phyloP scores from a whole-genome alignment of 495 filamentous ascomycete species.

The Aspergillus heteromorphus region DNA sequence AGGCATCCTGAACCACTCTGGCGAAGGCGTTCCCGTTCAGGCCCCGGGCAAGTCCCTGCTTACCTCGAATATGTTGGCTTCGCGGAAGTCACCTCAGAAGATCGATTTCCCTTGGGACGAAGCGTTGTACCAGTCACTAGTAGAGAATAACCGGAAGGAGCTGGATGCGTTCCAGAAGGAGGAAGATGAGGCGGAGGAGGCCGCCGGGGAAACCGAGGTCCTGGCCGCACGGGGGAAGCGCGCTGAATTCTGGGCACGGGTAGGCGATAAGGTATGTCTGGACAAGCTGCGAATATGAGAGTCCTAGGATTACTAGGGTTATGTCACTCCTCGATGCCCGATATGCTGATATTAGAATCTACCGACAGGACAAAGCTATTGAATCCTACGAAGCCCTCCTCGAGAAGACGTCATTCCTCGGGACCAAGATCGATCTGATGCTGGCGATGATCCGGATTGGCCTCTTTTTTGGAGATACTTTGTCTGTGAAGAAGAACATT shows the following conservation, averaged over 20 bases:
- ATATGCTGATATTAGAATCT: constrained; percentile 13
- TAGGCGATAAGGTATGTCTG: constrained; percentile 83
- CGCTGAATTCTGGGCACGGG: constrained; percentile 89
- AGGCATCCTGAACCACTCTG: constrained; percentile 75
- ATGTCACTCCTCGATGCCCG: background rate
- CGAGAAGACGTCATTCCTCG: constrained; percentile 88
- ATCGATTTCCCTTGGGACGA: constrained; percentile 86
- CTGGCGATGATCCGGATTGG: constrained; percentile 93
- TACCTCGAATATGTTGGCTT: constrained; percentile 63
- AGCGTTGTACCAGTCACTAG: constrained; percentile 73
- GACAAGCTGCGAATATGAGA: background rate
- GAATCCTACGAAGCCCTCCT: constrained; percentile 85
- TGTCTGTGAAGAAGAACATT: constrained; percentile 86
- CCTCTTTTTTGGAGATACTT: constrained; percentile 89
- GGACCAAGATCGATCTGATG: constrained; percentile 94
- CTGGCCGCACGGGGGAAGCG: constrained; percentile 87
- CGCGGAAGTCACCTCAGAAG: constrained; percentile 52
- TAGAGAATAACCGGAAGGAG: constrained; percentile 85
- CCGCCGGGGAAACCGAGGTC: constrained; percentile 92
- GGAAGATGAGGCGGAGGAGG: constrained; percentile 88
- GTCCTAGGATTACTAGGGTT: background rate
- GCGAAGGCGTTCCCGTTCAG: constrained; percentile 63
- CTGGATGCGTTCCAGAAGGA: constrained; percentile 90
- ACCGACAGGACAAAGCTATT: constrained; percentile 81
- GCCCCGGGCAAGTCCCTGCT: constrained; percentile 51